phyloP scores from a whole-genome alignment of 352 stramenopile genomes.

The Stramenopiles sp. region DNA sequence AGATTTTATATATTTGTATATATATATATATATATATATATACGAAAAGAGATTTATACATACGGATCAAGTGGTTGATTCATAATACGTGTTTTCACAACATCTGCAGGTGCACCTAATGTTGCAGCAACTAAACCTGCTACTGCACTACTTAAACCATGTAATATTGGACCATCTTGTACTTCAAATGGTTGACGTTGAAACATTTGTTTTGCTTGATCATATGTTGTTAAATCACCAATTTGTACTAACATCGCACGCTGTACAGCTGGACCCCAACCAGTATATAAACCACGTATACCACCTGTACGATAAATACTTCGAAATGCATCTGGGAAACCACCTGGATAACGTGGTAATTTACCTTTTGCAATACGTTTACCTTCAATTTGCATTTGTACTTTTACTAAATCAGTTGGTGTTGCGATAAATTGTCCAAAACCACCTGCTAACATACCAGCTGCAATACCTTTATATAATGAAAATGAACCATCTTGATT shows the following conservation, averaged over 20 bases:
- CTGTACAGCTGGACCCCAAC: neutral
- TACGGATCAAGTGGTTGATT: neutral
- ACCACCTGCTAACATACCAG: conserved; percentile 36
- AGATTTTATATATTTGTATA: no score
- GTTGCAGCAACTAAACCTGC: neutral
- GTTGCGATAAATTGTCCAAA: conserved; percentile 30
- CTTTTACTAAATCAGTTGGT: conserved; percentile 65
- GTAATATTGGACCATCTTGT: neutral
- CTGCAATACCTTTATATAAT: conserved; percentile 12
- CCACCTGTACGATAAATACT: neutral
- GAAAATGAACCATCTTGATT: conserved; percentile 31
- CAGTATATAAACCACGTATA: neutral
- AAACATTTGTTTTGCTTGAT: neutral
- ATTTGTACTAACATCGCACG: neutral
- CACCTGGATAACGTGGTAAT: conserved; percentile 40
- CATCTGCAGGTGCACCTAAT: neutral
- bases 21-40: no score
- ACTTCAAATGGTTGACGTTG: neutral
- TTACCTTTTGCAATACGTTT: conserved; percentile 47
- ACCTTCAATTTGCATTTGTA: conserved; percentile 46
- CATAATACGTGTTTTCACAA: neutral
- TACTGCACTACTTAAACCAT: neutral
- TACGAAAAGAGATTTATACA: no score
- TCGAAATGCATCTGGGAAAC: neutral
- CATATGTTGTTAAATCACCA: neutral